A percentile compares a stretch with the other conserved stretches of the same genome.
Conservation (phyloP, 2,329 filamentous ascomycete genomes). For the Dothistroma septosporum region DNA sequence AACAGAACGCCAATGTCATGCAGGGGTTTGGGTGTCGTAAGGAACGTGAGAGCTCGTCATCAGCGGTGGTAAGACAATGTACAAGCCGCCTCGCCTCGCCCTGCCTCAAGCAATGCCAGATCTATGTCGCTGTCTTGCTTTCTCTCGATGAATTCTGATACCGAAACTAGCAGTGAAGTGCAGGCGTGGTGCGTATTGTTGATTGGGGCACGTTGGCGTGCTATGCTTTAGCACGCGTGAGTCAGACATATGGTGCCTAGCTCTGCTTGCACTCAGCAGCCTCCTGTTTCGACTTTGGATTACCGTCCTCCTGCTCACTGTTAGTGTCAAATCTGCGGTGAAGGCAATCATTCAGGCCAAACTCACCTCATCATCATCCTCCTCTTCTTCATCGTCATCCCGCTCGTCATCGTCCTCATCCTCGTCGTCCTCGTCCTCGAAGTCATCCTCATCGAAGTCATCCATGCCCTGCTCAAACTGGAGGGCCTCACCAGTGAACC, state of each 20-base stretch:
- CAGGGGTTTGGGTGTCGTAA: conserved; percentile 3
- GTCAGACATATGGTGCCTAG: conserved; percentile 40
- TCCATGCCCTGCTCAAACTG: conserved; percentile 93
- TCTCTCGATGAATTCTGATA: neutral
- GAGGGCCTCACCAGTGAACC: conserved; percentile 97
- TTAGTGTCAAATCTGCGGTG: conserved; percentile 2
- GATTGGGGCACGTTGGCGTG: neutral
- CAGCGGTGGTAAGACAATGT: conserved; percentile 1
- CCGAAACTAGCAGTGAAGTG: neutral
- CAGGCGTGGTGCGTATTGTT: neutral
- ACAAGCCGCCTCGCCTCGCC: neutral
- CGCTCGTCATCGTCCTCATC: conserved; percentile 84
- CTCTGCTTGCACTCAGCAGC: conserved; percentile 95
- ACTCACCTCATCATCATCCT: conserved; percentile 51
- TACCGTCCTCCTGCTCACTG: conserved; percentile 63
- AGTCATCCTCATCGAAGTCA: conserved; percentile 75
- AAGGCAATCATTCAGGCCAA: neutral
- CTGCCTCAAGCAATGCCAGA: neutral
- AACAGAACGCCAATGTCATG: conserved; percentile 7
- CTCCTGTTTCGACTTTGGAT: conserved; percentile 87
- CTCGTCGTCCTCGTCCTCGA: conserved; percentile 88
- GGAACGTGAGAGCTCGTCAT: neutral
- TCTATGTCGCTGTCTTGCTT: conserved; percentile 3
- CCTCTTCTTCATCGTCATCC: conserved; percentile 64
- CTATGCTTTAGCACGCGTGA: neutral